Evolutionary conservation across 257 asterid species (phyloP).

Genomic region (Lantana camara): DNA sequence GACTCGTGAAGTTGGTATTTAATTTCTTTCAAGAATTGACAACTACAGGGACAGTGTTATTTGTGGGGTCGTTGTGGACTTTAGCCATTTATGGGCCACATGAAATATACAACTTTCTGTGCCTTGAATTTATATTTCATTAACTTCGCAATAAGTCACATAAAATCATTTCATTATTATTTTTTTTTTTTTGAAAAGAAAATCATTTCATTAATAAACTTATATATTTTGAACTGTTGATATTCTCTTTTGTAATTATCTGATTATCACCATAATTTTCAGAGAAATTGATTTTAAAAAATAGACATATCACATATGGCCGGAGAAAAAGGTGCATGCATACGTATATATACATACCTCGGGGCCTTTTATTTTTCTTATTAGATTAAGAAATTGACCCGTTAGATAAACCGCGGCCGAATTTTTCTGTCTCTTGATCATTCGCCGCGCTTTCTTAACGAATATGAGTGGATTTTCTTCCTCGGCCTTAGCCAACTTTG

Average conservation of each 20-base stretch:
- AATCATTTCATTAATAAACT: no score
- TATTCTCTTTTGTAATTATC: no score
- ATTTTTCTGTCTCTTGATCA: conserved; percentile 52
- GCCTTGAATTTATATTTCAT: no score
- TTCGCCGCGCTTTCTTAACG: conserved; percentile 40
- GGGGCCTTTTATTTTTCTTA: conserved; percentile 47
- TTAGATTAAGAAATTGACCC: conserved; percentile 45
- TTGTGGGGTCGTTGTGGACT: not conserved
- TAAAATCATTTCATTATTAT: no score
- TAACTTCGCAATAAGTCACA: not conserved
- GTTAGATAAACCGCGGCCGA: conserved; percentile 56
- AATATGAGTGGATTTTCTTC: conserved; percentile 46
- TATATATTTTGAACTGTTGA: no score
- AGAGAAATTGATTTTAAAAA: no score
- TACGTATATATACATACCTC: conserved; percentile 44
- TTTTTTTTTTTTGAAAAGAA: no score
- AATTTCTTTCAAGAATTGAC: not conserved
- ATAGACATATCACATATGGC: no score
- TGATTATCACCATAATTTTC: not conserved
- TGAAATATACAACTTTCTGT: no score
- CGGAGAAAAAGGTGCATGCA: not conserved
- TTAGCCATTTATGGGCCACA: no score
- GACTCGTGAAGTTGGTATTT: no score
- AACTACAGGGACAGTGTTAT: not conserved
- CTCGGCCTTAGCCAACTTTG: conserved; percentile 28